phyloP scores from a whole-genome alignment of 495 filamentous ascomycete genomes.

The Tuber indicum region DNA sequence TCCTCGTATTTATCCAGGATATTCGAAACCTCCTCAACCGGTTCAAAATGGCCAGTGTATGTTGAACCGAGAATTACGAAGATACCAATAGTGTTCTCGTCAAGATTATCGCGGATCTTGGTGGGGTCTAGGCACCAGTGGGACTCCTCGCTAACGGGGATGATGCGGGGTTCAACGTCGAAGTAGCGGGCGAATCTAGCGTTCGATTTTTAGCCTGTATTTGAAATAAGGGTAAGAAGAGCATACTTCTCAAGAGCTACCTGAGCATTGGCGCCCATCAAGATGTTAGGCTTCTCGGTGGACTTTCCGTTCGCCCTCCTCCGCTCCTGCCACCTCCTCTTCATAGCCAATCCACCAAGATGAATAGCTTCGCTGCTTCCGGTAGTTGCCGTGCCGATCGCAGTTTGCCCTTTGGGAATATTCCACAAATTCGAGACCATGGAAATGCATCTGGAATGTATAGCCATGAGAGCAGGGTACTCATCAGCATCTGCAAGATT shows the following conservation, averaged over 20 bases:
- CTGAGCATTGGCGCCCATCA: slow-evolving; percentile 73
- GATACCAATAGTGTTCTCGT: slow-evolving; percentile 73
- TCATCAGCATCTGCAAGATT: slow-evolving; percentile 63
- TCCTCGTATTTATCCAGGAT: slow-evolving; percentile 61
- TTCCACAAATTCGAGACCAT: slow-evolving; percentile 68
- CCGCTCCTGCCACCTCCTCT: slow-evolving; percentile 67
- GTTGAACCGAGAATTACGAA: slow-evolving; percentile 70
- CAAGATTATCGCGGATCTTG: slow-evolving; percentile 58
- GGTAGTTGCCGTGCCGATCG: slow-evolving; percentile 66
- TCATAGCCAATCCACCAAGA: slow-evolving; percentile 71
- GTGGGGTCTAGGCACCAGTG: slow-evolving; percentile 58
- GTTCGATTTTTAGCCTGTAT: slow-evolving; percentile 2
- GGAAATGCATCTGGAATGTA: slow-evolving; percentile 64
- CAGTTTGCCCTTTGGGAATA: slow-evolving; percentile 57
- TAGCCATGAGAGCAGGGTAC: slow-evolving; percentile 67
- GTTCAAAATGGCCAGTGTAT: slow-evolving; percentile 72
- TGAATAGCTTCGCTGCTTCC: slow-evolving; percentile 70
- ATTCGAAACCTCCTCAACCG: slow-evolving; percentile 60
- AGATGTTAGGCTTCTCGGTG: slow-evolving; percentile 60
- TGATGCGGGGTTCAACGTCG: slow-evolving; percentile 65
- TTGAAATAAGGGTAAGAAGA: background rate
- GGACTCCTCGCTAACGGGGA: slow-evolving; percentile 60
- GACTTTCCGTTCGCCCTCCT: slow-evolving; percentile 57
- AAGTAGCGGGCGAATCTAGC: slow-evolving; percentile 60
- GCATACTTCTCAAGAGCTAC: slow-evolving; percentile 65